These are phyloP conservation scores for Aquilaria yunnanensis DNA, from an alignment of 345 rosid genomes.

Conservation along the genomic window DNA sequence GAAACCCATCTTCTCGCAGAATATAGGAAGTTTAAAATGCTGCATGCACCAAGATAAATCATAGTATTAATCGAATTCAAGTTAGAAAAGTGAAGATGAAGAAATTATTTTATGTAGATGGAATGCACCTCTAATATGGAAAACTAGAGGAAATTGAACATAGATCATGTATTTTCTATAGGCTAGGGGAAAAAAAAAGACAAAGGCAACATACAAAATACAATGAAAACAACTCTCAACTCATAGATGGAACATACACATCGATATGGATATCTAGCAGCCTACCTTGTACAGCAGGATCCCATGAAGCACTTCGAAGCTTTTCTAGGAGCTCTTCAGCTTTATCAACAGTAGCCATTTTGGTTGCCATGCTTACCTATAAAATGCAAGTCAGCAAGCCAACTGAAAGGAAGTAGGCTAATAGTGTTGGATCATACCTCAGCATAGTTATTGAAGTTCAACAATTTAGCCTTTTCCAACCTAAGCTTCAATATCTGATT, in stretches of 20 bases:
- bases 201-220: too few relatives aligned
- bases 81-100: too few relatives aligned
- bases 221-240: too few relatives aligned
- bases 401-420: constrained; percentile 1
- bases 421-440: constrained; percentile 46
- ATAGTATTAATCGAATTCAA: too few relatives aligned
- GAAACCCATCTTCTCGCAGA: background rate
- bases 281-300: constrained; percentile 80
- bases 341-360: constrained; percentile 91
- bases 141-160: too few relatives aligned
- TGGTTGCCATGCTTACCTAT: constrained; percentile 90
- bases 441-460: constrained; percentile 73
- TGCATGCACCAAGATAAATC: constrained; percentile 1
- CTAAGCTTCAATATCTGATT: constrained; percentile 74
- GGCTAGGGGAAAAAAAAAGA: too few relatives aligned
- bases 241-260: background rate
- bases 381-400: constrained; percentile 17
- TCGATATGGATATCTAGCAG: constrained; percentile 9
- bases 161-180: too few relatives aligned
- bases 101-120: too few relatives aligned
- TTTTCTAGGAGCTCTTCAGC: constrained; percentile 77
- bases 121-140: too few relatives aligned
- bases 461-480: constrained; percentile 75
- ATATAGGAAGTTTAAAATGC: constrained; percentile 2
- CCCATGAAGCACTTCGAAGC: constrained; percentile 85